Conservation (phyloP, 192 early-diverging fungal genomes). For the Endogone sp. region DNA sequence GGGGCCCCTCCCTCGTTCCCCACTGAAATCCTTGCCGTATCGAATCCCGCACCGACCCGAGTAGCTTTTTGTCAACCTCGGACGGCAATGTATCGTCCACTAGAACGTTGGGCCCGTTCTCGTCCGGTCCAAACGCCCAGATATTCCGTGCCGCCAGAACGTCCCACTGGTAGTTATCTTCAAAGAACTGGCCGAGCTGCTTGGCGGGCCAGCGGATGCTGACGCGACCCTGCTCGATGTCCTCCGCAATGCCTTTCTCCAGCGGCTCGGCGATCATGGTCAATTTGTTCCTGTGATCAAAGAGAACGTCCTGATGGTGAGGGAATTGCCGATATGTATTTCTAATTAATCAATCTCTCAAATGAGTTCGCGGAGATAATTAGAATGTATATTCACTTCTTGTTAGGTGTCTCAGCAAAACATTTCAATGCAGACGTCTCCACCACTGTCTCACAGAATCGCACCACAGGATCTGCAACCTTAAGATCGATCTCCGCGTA, state of each 20-base stretch:
- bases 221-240: conserved; percentile 81
- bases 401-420: conserved; percentile 98
- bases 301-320: no score
- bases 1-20: conserved; percentile 93
- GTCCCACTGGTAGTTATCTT: conserved; percentile 91
- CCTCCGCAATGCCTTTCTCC: conserved; percentile 87
- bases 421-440: conserved; percentile 93
- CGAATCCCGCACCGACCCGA: conserved; percentile 77
- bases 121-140: conserved; percentile 98
- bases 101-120: conserved; percentile 88
- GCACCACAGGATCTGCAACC: conserved; percentile 96
- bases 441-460: conserved; percentile 93
- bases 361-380: background rate
- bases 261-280: conserved; percentile 95
- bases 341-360: background rate
- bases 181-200: conserved; percentile 76
- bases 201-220: conserved; percentile 67
- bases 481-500: conserved; percentile 98
- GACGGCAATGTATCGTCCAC: conserved; percentile 93
- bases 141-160: conserved; percentile 87
- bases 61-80: conserved; percentile 84
- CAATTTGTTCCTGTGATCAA: conserved; percentile 75
- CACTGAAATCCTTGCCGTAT: conserved; percentile 97
- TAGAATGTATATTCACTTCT: conserved; percentile 60
- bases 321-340: background rate